Conservation (phyloP, 768 basidiomycete species). For the Suillus decipiens region DNA sequence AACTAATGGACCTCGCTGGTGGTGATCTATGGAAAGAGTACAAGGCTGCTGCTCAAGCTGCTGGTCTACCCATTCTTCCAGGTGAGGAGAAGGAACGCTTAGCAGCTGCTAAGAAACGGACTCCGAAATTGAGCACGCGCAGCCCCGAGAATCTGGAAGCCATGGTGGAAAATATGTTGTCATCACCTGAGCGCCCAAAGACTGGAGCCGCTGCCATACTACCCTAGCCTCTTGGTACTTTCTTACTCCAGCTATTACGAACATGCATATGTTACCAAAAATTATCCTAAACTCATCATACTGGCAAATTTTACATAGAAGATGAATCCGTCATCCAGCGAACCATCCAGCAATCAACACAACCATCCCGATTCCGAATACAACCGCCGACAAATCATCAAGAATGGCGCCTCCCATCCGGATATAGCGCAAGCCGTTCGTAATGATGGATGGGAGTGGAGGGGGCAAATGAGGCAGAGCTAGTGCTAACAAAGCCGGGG, state of each 20-base stretch:
- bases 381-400: conserved; percentile 68
- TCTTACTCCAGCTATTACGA: not conserved
- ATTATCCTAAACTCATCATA: conserved; percentile 10
- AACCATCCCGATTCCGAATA: conserved; percentile 74
- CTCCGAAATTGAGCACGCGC: conserved; percentile 12
- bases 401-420: conserved; percentile 67
- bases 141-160: conserved; percentile 23
- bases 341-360: conserved; percentile 56
- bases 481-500: conserved; percentile 58
- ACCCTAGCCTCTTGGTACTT: conserved; percentile 24
- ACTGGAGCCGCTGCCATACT: conserved; percentile 43
- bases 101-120: conserved; percentile 21
- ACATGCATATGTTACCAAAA: conserved; percentile 9
- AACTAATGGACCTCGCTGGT: conserved; percentile 70
- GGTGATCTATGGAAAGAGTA: conserved; percentile 59
- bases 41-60: conserved; percentile 46
- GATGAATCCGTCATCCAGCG: conserved; percentile 15
- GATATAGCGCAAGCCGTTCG: conserved; percentile 64
- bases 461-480: conserved; percentile 68
- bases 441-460: conserved; percentile 61
- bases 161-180: conserved; percentile 34
- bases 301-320: not conserved
- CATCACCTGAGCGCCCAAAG: conserved; percentile 30
- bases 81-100: conserved; percentile 40
- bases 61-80: conserved; percentile 51